Conservation (phyloP, 2,329 filamentous ascomycete genomes). For the Catunica adiposa region DNA sequence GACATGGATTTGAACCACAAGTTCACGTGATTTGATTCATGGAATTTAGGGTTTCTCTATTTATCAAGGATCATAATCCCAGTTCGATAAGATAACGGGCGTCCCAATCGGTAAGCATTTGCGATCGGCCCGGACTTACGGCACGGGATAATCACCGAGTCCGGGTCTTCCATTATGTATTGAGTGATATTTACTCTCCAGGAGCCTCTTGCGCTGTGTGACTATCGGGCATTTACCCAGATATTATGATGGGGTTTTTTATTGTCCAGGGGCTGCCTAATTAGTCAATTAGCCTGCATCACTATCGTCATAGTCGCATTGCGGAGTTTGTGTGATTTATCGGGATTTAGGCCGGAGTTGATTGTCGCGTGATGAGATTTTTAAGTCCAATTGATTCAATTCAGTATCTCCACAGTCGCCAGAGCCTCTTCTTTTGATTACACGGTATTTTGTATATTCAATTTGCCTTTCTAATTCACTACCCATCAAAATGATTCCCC, state of each 20-base stretch:
- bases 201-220: too few species aligned
- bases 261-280: background rate
- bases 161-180: background rate
- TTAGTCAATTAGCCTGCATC: background rate
- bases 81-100: background rate
- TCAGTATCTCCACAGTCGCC: background rate
- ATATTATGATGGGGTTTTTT: background rate
- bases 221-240: background rate
- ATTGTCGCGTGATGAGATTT: background rate
- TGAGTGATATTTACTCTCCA: background rate
- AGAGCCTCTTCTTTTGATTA: background rate
- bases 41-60: background rate
- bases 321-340: background rate
- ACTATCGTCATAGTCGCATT: background rate
- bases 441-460: background rate
- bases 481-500: background rate
- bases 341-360: background rate
- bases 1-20: too few species aligned
- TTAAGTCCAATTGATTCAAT: background rate
- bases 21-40: background rate
- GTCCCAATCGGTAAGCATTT: background rate
- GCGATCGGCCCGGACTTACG: background rate
- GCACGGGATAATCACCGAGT: background rate
- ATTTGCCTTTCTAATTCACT: background rate
- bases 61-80: background rate